Conservation (phyloP, 257 asterid species). For the Solanum infundibuliforme region DNA sequence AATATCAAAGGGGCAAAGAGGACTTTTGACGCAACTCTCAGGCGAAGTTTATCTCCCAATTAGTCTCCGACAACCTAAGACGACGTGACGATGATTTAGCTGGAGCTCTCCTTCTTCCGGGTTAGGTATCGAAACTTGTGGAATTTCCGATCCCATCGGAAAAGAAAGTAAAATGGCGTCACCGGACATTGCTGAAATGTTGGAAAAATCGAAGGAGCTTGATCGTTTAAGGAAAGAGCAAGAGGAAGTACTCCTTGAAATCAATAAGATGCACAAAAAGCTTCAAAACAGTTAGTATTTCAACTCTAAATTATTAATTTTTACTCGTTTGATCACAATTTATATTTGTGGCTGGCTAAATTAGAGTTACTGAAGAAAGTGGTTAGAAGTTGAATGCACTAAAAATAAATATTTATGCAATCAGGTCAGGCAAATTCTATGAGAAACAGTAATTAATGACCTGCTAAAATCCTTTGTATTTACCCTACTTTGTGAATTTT, state of each 20-base stretch:
- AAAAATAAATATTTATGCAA: neutral
- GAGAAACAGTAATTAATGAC: neutral
- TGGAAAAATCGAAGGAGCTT: constrained; percentile 79
- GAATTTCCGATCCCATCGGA: constrained; percentile 13
- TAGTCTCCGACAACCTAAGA: neutral
- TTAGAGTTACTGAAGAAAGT: neutral
- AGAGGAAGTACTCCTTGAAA: constrained; percentile 66
- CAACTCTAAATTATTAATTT: neutral
- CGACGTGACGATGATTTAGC: neutral
- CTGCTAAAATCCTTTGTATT: neutral
- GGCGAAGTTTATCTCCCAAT: neutral
- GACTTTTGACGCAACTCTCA: neutral
- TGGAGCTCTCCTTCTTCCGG: neutral
- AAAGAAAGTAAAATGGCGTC: constrained; percentile 42
- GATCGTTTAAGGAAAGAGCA: constrained; percentile 87
- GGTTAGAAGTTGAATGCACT: neutral
- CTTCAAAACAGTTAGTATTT: constrained; percentile 56
- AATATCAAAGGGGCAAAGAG: neutral
- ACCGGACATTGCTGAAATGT: constrained; percentile 55
- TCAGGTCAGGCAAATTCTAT: neutral
- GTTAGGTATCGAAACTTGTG: neutral
- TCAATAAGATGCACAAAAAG: constrained; percentile 92
- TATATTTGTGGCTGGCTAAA: neutral
- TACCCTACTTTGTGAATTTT: neutral
- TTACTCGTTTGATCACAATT: neutral